phyloP scores from a whole-genome alignment of 2,329 filamentous ascomycete species.

The Basipetospora sp. region DNA sequence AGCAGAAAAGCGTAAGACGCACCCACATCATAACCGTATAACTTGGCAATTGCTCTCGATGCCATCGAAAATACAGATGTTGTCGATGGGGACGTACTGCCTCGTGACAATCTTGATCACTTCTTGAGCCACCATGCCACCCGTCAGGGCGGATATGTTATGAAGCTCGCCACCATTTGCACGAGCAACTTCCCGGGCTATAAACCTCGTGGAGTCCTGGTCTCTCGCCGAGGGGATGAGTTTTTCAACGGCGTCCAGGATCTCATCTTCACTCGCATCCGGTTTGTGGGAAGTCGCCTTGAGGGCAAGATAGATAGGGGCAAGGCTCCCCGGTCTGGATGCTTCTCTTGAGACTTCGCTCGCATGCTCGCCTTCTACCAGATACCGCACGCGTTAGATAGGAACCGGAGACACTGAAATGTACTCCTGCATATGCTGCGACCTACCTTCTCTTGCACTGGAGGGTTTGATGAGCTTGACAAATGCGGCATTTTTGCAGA shows the following conservation, averaged over 20 bases:
- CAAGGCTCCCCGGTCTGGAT: slow-evolving; percentile 41
- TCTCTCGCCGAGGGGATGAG: slow-evolving; percentile 29
- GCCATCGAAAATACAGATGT: slow-evolving; percentile 57
- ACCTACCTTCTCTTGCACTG: no score
- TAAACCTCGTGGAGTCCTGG: slow-evolving; percentile 35
- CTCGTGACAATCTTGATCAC: slow-evolving; percentile 76
- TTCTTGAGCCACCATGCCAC: slow-evolving; percentile 92
- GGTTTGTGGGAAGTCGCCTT: slow-evolving; percentile 15
- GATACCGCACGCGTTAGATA: no score
- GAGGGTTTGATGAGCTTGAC: slow-evolving; percentile 72
- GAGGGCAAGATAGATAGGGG: slow-evolving; percentile 56
- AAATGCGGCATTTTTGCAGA: slow-evolving; percentile 90
- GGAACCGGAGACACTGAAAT: no score
- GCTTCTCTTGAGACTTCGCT: slow-evolving; percentile 29
- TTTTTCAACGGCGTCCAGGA: background rate
- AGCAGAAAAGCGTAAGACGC: no score
- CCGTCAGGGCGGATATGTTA: slow-evolving; percentile 75
- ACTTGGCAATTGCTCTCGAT: slow-evolving; percentile 48
- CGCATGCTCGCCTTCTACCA: no score
- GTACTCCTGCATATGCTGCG: no score
- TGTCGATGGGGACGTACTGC: slow-evolving; percentile 58
- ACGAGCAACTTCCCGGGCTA: slow-evolving; percentile 54
- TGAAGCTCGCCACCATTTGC: slow-evolving; percentile 69
- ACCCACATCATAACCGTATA: slow-evolving; percentile 39
- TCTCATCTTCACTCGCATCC: background rate